Conservation (phyloP, 129 eudicot species). For the Solidago caesia region DNA sequence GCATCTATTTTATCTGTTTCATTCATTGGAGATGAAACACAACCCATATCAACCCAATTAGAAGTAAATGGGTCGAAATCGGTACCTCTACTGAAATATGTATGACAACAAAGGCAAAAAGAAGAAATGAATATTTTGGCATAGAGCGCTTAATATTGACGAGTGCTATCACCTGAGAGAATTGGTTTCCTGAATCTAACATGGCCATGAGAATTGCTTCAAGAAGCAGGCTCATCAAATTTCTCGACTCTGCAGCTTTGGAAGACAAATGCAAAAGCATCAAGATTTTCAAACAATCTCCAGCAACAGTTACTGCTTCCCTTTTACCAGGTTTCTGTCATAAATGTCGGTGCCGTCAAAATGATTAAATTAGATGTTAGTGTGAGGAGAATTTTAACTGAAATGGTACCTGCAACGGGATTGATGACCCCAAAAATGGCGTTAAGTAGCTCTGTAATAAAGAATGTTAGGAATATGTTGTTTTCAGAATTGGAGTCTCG, state of each 20-base stretch:
- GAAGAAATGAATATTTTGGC: neutral
- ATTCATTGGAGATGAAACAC: neutral
- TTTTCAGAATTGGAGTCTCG: slow-evolving; percentile 46
- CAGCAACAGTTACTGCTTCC: slow-evolving; percentile 65
- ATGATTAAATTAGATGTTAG: slow-evolving; percentile 4
- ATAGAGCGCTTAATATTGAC: slow-evolving; percentile 2
- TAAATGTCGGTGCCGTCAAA: slow-evolving; percentile 21
- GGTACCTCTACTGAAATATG: neutral
- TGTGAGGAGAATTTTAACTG: slow-evolving; percentile 3
- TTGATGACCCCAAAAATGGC: slow-evolving; percentile 46
- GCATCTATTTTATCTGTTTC: neutral
- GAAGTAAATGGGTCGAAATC: neutral
- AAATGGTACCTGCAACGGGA: slow-evolving; percentile 50
- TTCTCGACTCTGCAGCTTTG: slow-evolving; percentile 57
- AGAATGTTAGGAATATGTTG: slow-evolving; percentile 53
- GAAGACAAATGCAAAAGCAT: slow-evolving; percentile 78
- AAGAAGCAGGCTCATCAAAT: slow-evolving; percentile 65
- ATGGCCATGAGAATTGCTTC: slow-evolving; percentile 75
- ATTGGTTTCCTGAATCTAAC: slow-evolving; percentile 47
- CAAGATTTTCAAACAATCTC: slow-evolving; percentile 80
- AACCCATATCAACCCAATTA: neutral
- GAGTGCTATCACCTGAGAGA: slow-evolving; percentile 50
- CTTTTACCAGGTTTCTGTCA: slow-evolving; percentile 59
- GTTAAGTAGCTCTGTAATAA: slow-evolving; percentile 68
- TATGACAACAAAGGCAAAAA: slow-evolving; percentile 12